A percentile compares a stretch with the other conserved stretches of the same genome.
These are phyloP conservation scores for Besnoitia besnoiti DNA, from an alignment of 169 alveolate genomes.

Conservation along the genomic window DNA sequence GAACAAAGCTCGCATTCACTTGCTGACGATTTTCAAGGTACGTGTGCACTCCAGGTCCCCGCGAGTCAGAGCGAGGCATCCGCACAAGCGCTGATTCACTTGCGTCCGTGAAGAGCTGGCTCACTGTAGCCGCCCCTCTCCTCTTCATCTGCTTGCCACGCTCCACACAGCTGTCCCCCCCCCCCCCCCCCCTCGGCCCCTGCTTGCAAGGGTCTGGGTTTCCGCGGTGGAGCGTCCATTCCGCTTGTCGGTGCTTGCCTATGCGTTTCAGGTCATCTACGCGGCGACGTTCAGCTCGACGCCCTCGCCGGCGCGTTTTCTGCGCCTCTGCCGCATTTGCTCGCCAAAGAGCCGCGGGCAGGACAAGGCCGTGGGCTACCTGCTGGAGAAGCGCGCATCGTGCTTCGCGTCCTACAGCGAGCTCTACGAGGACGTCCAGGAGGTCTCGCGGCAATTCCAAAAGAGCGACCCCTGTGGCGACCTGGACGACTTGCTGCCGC, in stretches of 20 bases:
- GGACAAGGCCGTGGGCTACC: constrained; percentile 46
- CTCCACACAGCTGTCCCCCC: too few species aligned
- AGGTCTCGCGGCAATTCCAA: constrained; percentile 45
- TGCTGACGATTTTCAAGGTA: constrained; percentile 61
- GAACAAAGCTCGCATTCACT: constrained; percentile 45
- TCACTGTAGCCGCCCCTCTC: too few species aligned
- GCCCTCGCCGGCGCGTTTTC: constrained; percentile 58
- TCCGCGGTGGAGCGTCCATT: not conserved
- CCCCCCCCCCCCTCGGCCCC: too few species aligned
- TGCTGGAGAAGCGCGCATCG: constrained; percentile 54
- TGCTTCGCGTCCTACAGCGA: constrained; percentile 48
- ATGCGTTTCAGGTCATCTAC: constrained; percentile 41
- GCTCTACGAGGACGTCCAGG: constrained; percentile 41
- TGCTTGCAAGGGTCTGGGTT: too few species aligned
- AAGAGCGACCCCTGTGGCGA: constrained; percentile 29
- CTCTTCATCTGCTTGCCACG: too few species aligned
- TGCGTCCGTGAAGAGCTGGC: too few species aligned
- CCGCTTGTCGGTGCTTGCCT: not conserved
- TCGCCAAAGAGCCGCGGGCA: constrained; percentile 13
- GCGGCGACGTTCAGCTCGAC: constrained; percentile 52
- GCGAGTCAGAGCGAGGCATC: too few species aligned
- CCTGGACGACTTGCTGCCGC: constrained; percentile 57
- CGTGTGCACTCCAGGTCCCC: not conserved
- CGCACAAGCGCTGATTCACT: too few species aligned
- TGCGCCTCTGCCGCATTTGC: constrained; percentile 52